Base-by-base conservation (phyloP, 192 early-diverging fungal species). In the Backusella mclennaniae region DNA sequence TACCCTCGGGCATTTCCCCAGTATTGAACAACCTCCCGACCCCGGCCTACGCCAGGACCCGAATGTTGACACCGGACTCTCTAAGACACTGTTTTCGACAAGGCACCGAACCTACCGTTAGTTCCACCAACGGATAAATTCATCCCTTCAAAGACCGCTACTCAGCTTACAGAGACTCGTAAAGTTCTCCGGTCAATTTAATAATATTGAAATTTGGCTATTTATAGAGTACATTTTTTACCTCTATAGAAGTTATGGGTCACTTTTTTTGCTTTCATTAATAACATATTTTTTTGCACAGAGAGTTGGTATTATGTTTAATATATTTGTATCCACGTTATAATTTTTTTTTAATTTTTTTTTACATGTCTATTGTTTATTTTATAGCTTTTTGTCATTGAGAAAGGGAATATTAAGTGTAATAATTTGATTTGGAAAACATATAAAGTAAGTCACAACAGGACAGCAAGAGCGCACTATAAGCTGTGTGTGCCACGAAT, bases 1-100 rank as follows among this genome's bases (percentile, higher is more conserved):
- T 80, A 84, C 79, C 76, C 82, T 84, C 76, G 82, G 82, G 82
- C 82, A 42, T 35, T 67, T 35, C 82, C 74, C 52, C 70, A 73
- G 71, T 81, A 81, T 80, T 84, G 73, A 81, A 72, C 74, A 84
- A 80, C 82, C 80, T 75, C 82, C 80, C 33, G 41, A 39, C 36
- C 73, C 66, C 19, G 77, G 76, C 75, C 59, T 84, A 72, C 79
- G 75, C 70, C 49, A 19, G 80, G 26, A 42, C 59, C 66, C 69
- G 82, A 80, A 84, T 84, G 71, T 78, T 80, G 76, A 84, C 82
- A 84, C 67, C 23, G 36, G 74, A 74, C 80, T 84, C 82, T 77
- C 67, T 74, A 77, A 84, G 82, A 84, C 82, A 84, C 82, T 78
- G 41, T 76, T 49, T 71, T 84, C 82, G 69, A 84, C 82, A 75